Evolutionary conservation across 2,329 filamentous ascomycete genomes (phyloP), one percentile per base, ranked within the genome.

Genomic region (Cryphonectria naterciae): DNA sequence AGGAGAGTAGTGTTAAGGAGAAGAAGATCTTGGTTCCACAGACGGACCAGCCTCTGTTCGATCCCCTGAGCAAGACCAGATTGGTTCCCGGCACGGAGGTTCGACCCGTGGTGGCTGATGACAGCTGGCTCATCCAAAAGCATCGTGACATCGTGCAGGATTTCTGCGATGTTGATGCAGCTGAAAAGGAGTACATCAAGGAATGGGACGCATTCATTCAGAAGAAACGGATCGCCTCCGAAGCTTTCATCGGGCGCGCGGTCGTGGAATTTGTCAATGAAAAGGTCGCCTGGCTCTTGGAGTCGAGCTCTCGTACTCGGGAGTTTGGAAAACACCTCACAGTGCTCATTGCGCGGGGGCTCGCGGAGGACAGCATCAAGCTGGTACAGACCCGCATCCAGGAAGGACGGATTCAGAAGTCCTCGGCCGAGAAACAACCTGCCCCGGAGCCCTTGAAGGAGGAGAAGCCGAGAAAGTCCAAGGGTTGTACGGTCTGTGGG

Each of bases 201-300:
- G 85, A 86, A 73, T 90, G 87, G 87, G 87, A 89, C 72, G 81
- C 83, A 1, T 88, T 86, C 74, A 84, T 88, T 63, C 82, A 87
- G 11, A 80, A 80, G 61, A 83, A 85, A 74, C 84, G 83, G 68
- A 78, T 89, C 63, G 86, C 85, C 6, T 85, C 86, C 5, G 83
- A 83, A 41, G 83, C 84, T 4, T 88, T 86, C 74, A 81, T 89
- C 17, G 82, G 86, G 15, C 82, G 82, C 3, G 81, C 84, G 25
- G 88, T 88, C 80, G 76, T 87, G 58, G 81, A 80, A 35, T 90
- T 89, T 75, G 79, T 87, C 54, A 78, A 81, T 66, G 79, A 84
- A 25, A 87, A 87, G 75, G 84, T 83, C 0, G 62, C 76, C 3
- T 90, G 88, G 88, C 78, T 90, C n/a, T 81, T 83, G 13, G 81